These are phyloP conservation scores for Leptomonas pyrrhocoris DNA, from an alignment of 208 protist species.

Conservation along the genomic window DNA sequence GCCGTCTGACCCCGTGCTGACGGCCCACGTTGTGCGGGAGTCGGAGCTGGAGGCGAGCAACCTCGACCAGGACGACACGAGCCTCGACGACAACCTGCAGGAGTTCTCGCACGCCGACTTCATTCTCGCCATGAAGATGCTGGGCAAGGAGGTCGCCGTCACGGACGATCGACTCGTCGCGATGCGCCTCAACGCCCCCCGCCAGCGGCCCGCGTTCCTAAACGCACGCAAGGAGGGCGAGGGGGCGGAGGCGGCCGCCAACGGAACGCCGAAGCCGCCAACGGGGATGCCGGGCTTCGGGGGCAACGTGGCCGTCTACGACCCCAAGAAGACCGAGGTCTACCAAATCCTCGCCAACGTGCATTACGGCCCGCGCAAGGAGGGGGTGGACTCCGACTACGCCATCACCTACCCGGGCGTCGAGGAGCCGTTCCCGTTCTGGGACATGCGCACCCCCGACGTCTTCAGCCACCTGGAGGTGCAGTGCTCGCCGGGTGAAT, in stretches of 20 bases:
- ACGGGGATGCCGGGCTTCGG: slow-evolving; percentile 45
- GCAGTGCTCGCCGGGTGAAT: slow-evolving; percentile 51
- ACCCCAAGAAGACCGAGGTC: slow-evolving; percentile 52
- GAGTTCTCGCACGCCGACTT: slow-evolving; percentile 86
- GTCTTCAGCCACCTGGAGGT: slow-evolving; percentile 24
- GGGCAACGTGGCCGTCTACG: slow-evolving; percentile 32
- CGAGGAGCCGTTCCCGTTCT: slow-evolving; percentile 63
- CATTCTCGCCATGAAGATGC: slow-evolving; percentile 79
- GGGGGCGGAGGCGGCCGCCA: background rate
- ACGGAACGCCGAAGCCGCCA: slow-evolving; percentile 27
- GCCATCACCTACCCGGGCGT: slow-evolving; percentile 63
- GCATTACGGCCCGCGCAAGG: slow-evolving; percentile 58
- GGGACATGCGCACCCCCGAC: slow-evolving; percentile 73
- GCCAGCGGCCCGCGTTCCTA: slow-evolving; percentile 66
- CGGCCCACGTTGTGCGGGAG: slow-evolving; percentile 60
- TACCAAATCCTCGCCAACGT: slow-evolving; percentile 59
- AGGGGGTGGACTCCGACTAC: slow-evolving; percentile 55
- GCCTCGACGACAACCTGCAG: slow-evolving; percentile 63
- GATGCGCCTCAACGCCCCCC: slow-evolving; percentile 63
- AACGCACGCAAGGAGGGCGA: slow-evolving; percentile 25
- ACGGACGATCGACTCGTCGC: slow-evolving; percentile 60
- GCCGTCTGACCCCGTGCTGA: slow-evolving; percentile 50
- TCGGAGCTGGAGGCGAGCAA: slow-evolving; percentile 63
- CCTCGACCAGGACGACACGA: slow-evolving; percentile 50
- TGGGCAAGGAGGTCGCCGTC: slow-evolving; percentile 71